Evolutionary conservation across 805 yeast species (phyloP).

Genomic region (Suhomyces faveliae): DNA sequence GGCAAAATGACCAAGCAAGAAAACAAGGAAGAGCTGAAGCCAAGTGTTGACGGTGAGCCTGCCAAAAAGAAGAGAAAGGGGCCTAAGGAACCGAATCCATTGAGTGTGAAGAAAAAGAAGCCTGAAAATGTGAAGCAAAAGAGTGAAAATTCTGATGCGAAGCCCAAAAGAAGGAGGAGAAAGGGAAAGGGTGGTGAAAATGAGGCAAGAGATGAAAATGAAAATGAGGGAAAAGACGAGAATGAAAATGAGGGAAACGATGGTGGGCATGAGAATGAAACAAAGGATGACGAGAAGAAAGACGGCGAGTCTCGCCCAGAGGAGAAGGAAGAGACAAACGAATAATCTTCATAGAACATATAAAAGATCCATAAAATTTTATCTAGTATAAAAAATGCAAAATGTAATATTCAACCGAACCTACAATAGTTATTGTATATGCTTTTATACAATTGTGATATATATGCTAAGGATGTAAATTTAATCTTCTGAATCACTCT

Average conservation of each 20-base stretch:
- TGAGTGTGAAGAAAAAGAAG: slow-evolving; percentile 80
- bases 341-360: too few relatives aligned
- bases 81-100: slow-evolving; percentile 74
- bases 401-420: not conserved
- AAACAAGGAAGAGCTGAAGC: slow-evolving; percentile 7
- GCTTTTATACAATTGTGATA: not conserved
- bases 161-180: not conserved
- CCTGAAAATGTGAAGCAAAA: slow-evolving; percentile 3
- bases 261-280: not conserved
- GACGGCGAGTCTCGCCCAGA: not conserved
- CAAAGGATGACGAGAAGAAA: not conserved
- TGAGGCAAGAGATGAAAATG: not conserved
- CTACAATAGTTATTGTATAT: too few relatives aligned
- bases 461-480: too few relatives aligned
- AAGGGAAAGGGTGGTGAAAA: not conserved
- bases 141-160: slow-evolving; percentile 1
- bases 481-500: not conserved
- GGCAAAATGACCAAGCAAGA: slow-evolving; percentile 35
- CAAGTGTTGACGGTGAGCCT: slow-evolving; percentile 13
- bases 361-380: too few relatives aligned
- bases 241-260: not conserved
- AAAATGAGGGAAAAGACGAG: not conserved
- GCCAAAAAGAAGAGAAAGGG: slow-evolving; percentile 56
- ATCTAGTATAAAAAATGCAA: not conserved
- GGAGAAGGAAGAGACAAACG: too few relatives aligned